Evolutionary conservation across 2,329 filamentous ascomycete genomes (phyloP), one percentile per base, ranked within the genome.

Genomic region (Pseudogymnoascus sp.): DNA sequence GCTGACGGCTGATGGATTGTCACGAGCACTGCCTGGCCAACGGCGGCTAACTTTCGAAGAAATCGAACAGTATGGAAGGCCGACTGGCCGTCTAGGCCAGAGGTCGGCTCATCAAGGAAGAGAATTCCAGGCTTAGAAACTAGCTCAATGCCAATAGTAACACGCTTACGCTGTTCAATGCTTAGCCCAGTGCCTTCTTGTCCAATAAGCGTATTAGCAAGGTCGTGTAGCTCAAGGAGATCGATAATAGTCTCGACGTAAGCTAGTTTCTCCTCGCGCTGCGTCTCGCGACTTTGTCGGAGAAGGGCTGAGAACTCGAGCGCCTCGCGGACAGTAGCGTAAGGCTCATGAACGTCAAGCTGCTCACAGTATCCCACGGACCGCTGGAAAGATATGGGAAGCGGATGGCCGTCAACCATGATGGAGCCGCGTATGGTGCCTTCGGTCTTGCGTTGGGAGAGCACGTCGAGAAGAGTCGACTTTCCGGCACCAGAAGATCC

Each of bases 391-490:
- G 89, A 92, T 46, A 83, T 81, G 67, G 95, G 90, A 33, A 90
- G 85, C 22, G 85, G 88, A 24, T 80, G 82, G 22, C 84, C 84
- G 63, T 86, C 82, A 8, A 87, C 82, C 10, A 84, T 75, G 86
- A 96, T 93, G 68, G 93, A 89, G 60, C 93, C 93, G 5, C 84
- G 85, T 61, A 96, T 91, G 12, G 96, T 89, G 75, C 93, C 93
- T 85, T 93, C 93, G 0, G 90, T 92, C 74, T 90, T 89, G 73
- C 92, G 88, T 64, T 89, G 90, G 56, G 92, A 92, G 67, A 96
- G 80, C 38, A 90, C 89, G 75, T 96, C 90, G 37, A 96, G 78
- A 24, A 96, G 82, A 0, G 91, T 96, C 0, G 92, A 96, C 76
- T 96, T 96, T 64, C 92, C 91, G 16, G 92, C 91, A 68, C 92